Evolutionary conservation across 352 stramenopile genomes (phyloP).

Genomic region (Phytophthora citrophthora): DNA sequence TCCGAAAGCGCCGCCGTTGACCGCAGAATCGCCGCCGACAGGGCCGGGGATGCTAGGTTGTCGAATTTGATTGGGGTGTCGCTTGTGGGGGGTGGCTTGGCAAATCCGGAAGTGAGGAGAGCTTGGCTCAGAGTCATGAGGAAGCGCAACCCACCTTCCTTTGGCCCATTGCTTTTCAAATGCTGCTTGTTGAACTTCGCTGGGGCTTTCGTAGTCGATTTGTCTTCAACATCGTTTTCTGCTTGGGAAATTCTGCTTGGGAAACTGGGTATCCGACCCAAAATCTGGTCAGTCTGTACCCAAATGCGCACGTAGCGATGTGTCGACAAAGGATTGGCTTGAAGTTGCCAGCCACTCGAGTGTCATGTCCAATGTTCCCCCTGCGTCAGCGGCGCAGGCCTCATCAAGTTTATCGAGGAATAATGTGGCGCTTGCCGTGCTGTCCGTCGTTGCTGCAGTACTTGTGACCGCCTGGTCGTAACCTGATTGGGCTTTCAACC

Average conservation of each 20-base stretch:
- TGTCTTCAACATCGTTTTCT: conserved; percentile 1
- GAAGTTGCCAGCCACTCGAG: conserved; percentile 5
- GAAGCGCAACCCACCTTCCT: no score
- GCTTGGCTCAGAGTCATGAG: no score
- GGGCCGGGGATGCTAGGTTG: no score
- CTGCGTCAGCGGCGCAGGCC: neutral
- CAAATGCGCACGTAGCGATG: neutral
- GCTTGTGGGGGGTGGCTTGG: no score
- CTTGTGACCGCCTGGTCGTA: conserved; percentile 36
- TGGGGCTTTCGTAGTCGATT: neutral
- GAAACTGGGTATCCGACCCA: neutral
- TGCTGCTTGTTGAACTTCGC: no score
- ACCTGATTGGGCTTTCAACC: neutral
- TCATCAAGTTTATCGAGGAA: neutral
- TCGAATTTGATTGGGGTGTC: no score
- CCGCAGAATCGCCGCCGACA: no score
- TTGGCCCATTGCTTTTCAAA: no score
- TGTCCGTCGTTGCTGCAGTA: conserved; percentile 43
- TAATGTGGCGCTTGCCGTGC: conserved; percentile 40
- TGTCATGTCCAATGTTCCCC: neutral
- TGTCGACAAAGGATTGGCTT: conserved; percentile 7
- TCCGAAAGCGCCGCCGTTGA: no score
- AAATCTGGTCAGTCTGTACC: neutral
- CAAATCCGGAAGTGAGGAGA: no score
- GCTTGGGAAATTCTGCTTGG: conserved; percentile 16